Percentiles rank a stretch among this genome's conserved stretches.
These are phyloP conservation scores for Aspergillus sp. DNA, from an alignment of 2,329 filamentous ascomycete species.

Conservation along the genomic window DNA sequence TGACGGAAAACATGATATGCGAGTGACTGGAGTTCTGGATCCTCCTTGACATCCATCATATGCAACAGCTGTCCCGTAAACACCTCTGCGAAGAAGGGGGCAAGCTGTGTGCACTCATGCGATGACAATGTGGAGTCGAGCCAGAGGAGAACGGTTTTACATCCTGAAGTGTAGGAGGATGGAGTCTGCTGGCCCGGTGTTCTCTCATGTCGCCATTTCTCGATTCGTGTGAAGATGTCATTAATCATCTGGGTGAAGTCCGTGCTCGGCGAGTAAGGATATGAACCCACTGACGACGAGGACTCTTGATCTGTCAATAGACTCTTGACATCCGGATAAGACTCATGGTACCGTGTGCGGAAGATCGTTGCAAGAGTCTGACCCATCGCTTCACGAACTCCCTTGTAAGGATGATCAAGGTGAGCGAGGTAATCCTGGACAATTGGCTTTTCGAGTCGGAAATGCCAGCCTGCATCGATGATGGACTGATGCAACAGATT, in stretches of 20 bases:
- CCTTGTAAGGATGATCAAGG: constrained; percentile 96
- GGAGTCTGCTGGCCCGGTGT: constrained; percentile 87
- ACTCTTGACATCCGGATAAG: constrained; percentile 74
- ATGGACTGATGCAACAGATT: constrained; percentile 86
- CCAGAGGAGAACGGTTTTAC: constrained; percentile 95
- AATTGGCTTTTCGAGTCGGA: constrained; percentile 84
- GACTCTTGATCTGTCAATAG: constrained; percentile 77
- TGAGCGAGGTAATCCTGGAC: constrained; percentile 85
- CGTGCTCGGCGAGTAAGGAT: constrained; percentile 75
- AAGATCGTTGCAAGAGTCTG: constrained; percentile 85
- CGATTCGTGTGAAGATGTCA: constrained; percentile 74
- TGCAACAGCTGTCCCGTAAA: constrained; percentile 93
- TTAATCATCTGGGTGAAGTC: constrained; percentile 72
- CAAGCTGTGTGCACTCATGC: constrained; percentile 86
- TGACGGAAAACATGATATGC: constrained; percentile 98
- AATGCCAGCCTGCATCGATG: constrained; percentile 91
- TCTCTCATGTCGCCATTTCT: constrained; percentile 83
- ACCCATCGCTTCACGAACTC: constrained; percentile 92
- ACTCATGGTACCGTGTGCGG: constrained; percentile 90
- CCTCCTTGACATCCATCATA: constrained; percentile 99
- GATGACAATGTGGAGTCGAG: constrained; percentile 87
- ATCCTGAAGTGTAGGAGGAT: constrained; percentile 90
- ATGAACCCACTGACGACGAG: constrained; percentile 77
- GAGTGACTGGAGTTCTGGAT: constrained; percentile 88
- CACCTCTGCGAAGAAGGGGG: constrained; percentile 83